Percentiles rank a stretch among this genome's conserved stretches.
These are phyloP conservation scores for Discostella stelligeroides DNA, from an alignment of 108 stramenopile species.

Conservation along the genomic window DNA sequence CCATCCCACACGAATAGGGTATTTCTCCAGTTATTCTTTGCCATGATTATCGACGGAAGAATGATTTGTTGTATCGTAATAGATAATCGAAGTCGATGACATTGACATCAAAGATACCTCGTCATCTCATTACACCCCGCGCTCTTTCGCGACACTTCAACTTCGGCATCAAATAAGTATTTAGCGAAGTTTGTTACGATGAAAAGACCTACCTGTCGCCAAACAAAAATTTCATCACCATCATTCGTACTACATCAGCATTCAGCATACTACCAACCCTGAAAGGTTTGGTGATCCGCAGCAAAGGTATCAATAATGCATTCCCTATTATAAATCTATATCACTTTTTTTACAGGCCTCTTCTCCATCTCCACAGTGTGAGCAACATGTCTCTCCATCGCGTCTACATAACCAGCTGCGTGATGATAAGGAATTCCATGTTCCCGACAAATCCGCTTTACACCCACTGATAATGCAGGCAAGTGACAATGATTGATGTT, in stretches of 20 bases:
- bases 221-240: background rate
- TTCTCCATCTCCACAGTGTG: slow-evolving; percentile 49
- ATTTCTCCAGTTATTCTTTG: slow-evolving; percentile 42
- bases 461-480: slow-evolving; percentile 29
- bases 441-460: slow-evolving; percentile 53
- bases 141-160: too few species aligned
- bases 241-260: background rate
- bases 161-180: too few species aligned
- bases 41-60: slow-evolving; percentile 12
- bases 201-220: too few species aligned
- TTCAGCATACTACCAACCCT: background rate
- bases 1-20: slow-evolving; percentile 72
- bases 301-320: background rate
- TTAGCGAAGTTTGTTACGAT: too few species aligned
- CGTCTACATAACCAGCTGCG: slow-evolving; percentile 50
- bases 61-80: background rate
- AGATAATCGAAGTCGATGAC: background rate
- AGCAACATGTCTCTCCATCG: slow-evolving; percentile 42
- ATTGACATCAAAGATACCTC: too few species aligned
- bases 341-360: slow-evolving; percentile 16
- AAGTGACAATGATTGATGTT: slow-evolving; percentile 63
- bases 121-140: too few species aligned
- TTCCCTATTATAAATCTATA: background rate
- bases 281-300: background rate
- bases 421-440: slow-evolving; percentile 52